Conservation (phyloP, 768 basidiomycete genomes). For the Termitomyces sp. region DNA sequence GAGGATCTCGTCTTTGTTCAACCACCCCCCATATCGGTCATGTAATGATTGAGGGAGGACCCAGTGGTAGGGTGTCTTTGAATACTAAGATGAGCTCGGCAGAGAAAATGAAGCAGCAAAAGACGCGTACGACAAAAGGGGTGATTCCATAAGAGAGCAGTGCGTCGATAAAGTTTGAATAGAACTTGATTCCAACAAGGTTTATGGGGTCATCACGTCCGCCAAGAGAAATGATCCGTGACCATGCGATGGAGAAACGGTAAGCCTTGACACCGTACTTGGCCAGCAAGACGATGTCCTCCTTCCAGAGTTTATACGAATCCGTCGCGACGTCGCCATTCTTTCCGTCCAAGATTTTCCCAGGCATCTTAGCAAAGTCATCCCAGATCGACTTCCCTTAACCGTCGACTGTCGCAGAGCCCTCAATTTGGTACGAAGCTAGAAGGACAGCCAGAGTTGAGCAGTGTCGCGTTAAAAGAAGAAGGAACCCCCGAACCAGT, state of each 20-base stretch:
- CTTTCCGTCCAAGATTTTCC: constrained; percentile 63
- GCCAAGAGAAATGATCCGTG: constrained; percentile 67
- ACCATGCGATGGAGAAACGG: constrained; percentile 75
- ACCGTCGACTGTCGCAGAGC: constrained; percentile 53
- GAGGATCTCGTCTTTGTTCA: constrained; percentile 67
- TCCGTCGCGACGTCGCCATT: constrained; percentile 68
- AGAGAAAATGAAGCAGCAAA: neutral
- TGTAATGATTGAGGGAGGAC: constrained; percentile 73
- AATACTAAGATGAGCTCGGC: neutral
- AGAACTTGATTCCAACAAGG: constrained; percentile 61
- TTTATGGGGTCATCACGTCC: constrained; percentile 72
- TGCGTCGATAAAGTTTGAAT: constrained; percentile 65
- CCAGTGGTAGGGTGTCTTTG: constrained; percentile 71
- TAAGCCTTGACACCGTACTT: constrained; percentile 66
- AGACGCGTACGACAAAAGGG: constrained; percentile 46
- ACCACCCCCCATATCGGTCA: constrained; percentile 71
- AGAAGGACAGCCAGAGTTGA: neutral
- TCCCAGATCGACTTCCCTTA: constrained; percentile 75
- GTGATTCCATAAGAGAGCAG: constrained; percentile 57
- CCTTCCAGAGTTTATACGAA: constrained; percentile 63
- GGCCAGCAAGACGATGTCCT: constrained; percentile 58
- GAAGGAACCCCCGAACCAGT: constrained; percentile 43
- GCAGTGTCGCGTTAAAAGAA: neutral
- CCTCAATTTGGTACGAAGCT: constrained; percentile 75
- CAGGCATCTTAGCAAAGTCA: constrained; percentile 57